Conservation (phyloP, 805 yeast genomes). For the Ogataea haglerorum region DNA sequence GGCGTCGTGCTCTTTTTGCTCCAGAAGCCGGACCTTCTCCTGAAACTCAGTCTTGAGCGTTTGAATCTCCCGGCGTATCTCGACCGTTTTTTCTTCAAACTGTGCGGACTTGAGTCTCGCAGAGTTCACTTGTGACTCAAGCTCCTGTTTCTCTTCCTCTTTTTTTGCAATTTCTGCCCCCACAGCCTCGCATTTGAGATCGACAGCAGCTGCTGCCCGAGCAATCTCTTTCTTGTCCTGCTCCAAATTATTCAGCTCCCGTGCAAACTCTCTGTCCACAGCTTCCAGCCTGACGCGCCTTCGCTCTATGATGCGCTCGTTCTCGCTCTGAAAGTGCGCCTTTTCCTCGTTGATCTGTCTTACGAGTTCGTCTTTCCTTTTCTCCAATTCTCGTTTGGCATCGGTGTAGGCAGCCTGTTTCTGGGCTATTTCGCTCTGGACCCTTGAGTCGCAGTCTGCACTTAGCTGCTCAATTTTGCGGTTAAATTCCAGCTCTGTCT, state of each 20-base stretch:
- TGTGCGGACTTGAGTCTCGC: slow-evolving; percentile 4
- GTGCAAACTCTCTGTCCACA: slow-evolving; percentile 2
- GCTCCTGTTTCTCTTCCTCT: not conserved
- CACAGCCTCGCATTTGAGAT: not conserved
- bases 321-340: not conserved
- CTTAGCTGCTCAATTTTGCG: slow-evolving; percentile 25
- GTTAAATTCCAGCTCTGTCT: slow-evolving; percentile 30
- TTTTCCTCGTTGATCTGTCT: not conserved
- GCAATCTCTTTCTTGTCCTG: not conserved
- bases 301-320: not conserved
- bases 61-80: slow-evolving; percentile 10
- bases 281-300: slow-evolving; percentile 2
- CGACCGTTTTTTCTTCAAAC: slow-evolving; percentile 8
- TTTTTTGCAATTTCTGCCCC: not conserved
- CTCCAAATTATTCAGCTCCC: not conserved
- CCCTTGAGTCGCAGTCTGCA: slow-evolving; percentile 18
- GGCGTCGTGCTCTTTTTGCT: slow-evolving; percentile 21
- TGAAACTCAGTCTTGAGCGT: slow-evolving; percentile 6
- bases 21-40: slow-evolving; percentile 22
- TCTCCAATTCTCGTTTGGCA: not conserved
- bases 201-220: not conserved
- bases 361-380: not conserved
- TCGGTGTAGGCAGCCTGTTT: slow-evolving; percentile 25
- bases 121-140: not conserved
- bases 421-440: slow-evolving; percentile 37